Conservation (phyloP, 225 moss, liverwort and hornwort species). For the Pleurozium schreberi region DNA sequence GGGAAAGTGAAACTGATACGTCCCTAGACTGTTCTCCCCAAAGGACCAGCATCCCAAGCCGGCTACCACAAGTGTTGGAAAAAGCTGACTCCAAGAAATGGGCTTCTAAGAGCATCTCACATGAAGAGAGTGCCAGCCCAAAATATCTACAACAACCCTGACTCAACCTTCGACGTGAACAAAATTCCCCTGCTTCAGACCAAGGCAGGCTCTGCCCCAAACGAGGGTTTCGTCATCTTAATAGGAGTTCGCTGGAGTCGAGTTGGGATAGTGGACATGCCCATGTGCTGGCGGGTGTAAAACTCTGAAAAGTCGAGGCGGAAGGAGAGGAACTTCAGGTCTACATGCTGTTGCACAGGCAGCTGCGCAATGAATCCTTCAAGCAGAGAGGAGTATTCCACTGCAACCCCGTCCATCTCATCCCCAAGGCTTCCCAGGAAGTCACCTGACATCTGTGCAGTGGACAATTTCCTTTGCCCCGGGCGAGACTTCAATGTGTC, state of each 20-base stretch:
- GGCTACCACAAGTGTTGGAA: background rate
- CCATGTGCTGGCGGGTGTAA: conserved; percentile 92
- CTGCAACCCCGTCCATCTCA: conserved; percentile 96
- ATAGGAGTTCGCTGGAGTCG: conserved; percentile 39
- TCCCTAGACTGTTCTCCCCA: background rate
- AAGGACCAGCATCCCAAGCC: background rate
- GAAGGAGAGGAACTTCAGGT: conserved; percentile 94
- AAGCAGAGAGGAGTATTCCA: conserved; percentile 80
- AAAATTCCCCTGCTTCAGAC: conserved; percentile 2
- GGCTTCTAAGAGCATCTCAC: background rate
- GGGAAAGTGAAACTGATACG: background rate
- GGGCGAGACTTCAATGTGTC: conserved; percentile 26
- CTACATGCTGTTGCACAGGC: conserved; percentile 93
- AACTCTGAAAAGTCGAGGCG: conserved; percentile 97
- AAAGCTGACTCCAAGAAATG: background rate
- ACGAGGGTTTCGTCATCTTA: conserved; percentile 33
- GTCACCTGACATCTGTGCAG: conserved; percentile 65
- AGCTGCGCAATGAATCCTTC: conserved; percentile 95
- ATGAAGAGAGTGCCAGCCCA: background rate
- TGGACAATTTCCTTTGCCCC: conserved; percentile 44
- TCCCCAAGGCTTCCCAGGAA: conserved; percentile 75
- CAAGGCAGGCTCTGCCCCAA: conserved; percentile 34
- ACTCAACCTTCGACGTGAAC: background rate
- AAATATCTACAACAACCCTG: background rate
- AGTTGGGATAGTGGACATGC: conserved; percentile 68